Conservation (phyloP, 2,329 filamentous ascomycete genomes). For the Cladobotryum protrusum region DNA sequence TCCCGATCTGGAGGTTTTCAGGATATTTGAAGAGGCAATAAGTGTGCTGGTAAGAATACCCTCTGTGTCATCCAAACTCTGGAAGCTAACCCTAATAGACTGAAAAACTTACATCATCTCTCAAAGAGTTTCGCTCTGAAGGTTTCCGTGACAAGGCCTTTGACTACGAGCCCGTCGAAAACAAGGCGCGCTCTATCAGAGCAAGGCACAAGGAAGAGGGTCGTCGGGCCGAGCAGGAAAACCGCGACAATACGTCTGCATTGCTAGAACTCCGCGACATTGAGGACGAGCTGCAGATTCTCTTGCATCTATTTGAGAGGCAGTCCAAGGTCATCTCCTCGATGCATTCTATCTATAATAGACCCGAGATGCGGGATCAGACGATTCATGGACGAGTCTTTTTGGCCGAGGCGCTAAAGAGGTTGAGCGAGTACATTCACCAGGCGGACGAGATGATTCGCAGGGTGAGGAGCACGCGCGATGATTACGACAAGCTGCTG, state of each 20-base stretch:
- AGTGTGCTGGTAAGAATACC: constrained; percentile 46
- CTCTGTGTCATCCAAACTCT: neutral
- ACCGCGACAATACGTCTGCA: constrained; percentile 57
- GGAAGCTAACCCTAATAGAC: constrained; percentile 34
- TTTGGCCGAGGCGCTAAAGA: constrained; percentile 45
- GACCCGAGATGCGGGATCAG: constrained; percentile 33
- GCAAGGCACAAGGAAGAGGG: constrained; percentile 34
- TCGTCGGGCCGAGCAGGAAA: constrained; percentile 47
- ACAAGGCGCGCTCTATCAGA: constrained; percentile 33
- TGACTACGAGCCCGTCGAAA: constrained; percentile 35
- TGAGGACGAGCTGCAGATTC: constrained; percentile 55
- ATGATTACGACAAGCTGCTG: constrained; percentile 59
- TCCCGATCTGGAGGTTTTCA: constrained; percentile 56
- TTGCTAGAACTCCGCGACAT: constrained; percentile 58
- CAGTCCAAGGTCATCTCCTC: constrained; percentile 45
- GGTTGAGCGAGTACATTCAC: constrained; percentile 49
- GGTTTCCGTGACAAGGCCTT: constrained; percentile 43
- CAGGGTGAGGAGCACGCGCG: constrained; percentile 51
- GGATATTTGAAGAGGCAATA: constrained; percentile 61
- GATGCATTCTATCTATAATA: constrained; percentile 40
- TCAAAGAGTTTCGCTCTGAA: constrained; percentile 55
- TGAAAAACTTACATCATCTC: constrained; percentile 55
- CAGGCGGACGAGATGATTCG: constrained; percentile 52
- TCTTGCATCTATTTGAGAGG: constrained; percentile 51
- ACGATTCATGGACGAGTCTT: constrained; percentile 45